Percentiles rank a stretch among this genome's conserved stretches.
Conservation (phyloP, 169 alveolate genomes). For the Pseudocohnilembus persalinus region DNA sequence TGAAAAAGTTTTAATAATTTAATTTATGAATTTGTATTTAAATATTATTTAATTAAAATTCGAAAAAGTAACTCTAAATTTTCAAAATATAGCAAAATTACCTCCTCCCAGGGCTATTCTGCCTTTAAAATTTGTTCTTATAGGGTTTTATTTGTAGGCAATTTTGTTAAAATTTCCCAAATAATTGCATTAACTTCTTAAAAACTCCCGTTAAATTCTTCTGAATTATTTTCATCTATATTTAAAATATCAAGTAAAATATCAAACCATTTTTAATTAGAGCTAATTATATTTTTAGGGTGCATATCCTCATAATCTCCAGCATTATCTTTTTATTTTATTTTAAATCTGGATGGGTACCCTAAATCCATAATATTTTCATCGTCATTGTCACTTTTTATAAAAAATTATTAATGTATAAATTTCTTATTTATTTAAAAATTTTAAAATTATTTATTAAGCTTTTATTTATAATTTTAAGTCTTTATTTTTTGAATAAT, state of each 20-base stretch:
- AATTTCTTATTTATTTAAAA: conserved; percentile 1
- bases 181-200: conserved; percentile 4
- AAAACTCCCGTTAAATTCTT: background rate
- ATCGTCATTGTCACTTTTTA: background rate
- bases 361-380: background rate
- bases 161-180: conserved; percentile 18
- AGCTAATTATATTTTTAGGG: background rate
- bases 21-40: too few species aligned
- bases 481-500: too few species aligned
- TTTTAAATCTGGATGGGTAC: conserved; percentile 2
- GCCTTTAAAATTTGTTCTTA: background rate
- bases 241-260: background rate
- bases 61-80: too few species aligned
- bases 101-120: conserved; percentile 17
- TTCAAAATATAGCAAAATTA: too few species aligned
- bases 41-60: too few species aligned
- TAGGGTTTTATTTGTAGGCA: background rate
- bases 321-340: background rate
- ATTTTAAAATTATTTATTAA: background rate
- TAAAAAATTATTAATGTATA: background rate
- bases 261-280: background rate
- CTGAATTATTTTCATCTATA: background rate
- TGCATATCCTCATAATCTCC: background rate
- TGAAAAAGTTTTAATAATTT: background rate
- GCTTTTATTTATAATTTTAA: background rate